A percentile compares a stretch with the other conserved stretches of the same genome.
phyloP scores from a whole-genome alignment of 257 asterid species.

The Nicotiana otophora region DNA sequence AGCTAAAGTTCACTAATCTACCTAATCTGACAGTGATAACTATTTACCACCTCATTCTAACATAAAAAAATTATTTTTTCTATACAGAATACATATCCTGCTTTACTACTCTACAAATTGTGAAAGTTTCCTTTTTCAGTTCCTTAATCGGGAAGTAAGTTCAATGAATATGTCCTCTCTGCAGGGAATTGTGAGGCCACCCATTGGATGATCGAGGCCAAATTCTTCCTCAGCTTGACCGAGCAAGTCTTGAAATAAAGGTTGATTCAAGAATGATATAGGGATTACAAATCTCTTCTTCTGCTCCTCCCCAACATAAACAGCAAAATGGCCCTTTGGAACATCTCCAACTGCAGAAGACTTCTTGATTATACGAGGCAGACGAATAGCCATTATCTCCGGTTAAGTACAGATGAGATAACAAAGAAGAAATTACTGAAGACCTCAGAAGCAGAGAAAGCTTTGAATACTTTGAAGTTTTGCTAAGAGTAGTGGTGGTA shows the following conservation, averaged over 20 bases:
- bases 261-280: constrained; percentile 20
- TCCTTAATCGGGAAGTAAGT: constrained; percentile 14
- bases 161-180: constrained; percentile 10
- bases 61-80: background rate
- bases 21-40: background rate
- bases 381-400: constrained; percentile 19
- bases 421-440: background rate
- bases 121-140: background rate
- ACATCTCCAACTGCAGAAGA: constrained; percentile 6
- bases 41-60: background rate
- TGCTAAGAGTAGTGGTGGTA: background rate
- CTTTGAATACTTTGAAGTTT: background rate
- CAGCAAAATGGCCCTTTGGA: constrained; percentile 26
- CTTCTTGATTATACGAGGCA: constrained; percentile 12
- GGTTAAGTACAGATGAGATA: background rate
- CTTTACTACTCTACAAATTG: background rate
- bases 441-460: background rate
- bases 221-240: constrained; percentile 25
- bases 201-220: constrained; percentile 27
- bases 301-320: constrained; percentile 32
- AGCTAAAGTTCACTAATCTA: background rate
- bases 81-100: background rate
- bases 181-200: constrained; percentile 28
- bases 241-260: constrained; percentile 20
- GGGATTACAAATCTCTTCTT: constrained; percentile 28